These are phyloP conservation scores for Aspergillus calidoustus DNA, from an alignment of 2,329 filamentous ascomycete genomes.

Conservation along the genomic window DNA sequence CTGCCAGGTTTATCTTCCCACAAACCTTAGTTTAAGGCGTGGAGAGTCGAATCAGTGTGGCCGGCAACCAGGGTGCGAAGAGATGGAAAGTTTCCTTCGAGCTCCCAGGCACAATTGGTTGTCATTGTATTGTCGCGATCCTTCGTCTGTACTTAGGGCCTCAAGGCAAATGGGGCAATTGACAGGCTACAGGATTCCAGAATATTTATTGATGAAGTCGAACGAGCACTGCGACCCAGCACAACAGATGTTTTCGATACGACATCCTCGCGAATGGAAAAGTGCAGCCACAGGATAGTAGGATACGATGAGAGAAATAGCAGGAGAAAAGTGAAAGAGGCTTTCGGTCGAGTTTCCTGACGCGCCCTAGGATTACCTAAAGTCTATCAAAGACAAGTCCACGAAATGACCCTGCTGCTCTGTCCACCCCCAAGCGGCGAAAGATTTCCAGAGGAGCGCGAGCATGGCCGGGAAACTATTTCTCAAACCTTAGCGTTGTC, in stretches of 20 bases:
- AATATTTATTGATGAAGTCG: neutral
- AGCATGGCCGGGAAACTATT: constrained; percentile 17
- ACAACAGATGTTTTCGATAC: neutral
- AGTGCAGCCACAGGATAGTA: neutral
- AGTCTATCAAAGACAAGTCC: constrained; percentile 6
- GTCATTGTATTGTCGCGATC: neutral
- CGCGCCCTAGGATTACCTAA: neutral
- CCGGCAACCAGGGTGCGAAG: neutral
- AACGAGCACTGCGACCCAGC: neutral
- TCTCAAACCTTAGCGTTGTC: constrained; percentile 25
- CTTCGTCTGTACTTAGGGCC: neutral
- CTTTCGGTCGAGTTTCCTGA: constrained; percentile 2
- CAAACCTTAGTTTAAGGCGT: neutral
- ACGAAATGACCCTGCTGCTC: neutral
- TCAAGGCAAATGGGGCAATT: neutral
- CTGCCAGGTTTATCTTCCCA: neutral
- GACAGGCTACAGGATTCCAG: neutral
- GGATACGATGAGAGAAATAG: neutral
- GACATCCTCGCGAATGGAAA: neutral
- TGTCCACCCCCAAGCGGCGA: constrained; percentile 13
- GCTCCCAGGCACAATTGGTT: neutral
- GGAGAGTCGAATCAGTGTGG: neutral
- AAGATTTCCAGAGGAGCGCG: neutral
- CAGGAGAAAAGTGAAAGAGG: neutral
- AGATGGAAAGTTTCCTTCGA: neutral